Percentiles rank a stretch among this genome's conserved stretches.
These are phyloP conservation scores for Suhomyces kilbournensis DNA, from an alignment of 805 yeast genomes.

Conservation along the genomic window DNA sequence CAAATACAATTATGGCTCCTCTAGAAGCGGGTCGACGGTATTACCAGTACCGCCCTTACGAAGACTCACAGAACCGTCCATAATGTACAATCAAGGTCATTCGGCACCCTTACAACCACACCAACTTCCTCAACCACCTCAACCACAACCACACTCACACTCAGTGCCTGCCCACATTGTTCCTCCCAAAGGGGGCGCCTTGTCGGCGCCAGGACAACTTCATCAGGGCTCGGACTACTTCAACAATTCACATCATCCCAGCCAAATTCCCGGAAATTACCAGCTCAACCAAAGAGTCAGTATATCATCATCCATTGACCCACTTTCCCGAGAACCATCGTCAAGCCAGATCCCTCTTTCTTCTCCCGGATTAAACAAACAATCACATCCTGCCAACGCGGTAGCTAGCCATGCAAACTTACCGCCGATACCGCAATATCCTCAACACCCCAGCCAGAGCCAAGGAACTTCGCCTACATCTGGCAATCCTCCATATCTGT, in stretches of 20 bases:
- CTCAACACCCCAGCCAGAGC: background rate
- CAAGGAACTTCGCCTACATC: slow-evolving; percentile 2
- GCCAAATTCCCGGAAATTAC: slow-evolving; percentile 1
- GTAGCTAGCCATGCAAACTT: slow-evolving; percentile 1
- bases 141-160: slow-evolving; percentile 2
- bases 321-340: slow-evolving; percentile 2
- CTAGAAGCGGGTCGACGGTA: background rate
- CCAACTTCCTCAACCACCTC: background rate
- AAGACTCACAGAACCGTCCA: slow-evolving; percentile 14
- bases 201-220: slow-evolving; percentile 5
- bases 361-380: slow-evolving; percentile 2
- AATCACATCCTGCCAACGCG: background rate
- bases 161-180: background rate
- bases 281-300: slow-evolving; percentile 9
- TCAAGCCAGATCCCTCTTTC: background rate
- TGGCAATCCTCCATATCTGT: background rate
- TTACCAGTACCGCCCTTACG: slow-evolving; percentile 13
- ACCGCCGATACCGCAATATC: slow-evolving; percentile 3
- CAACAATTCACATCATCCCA: slow-evolving; percentile 3
- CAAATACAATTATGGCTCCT: slow-evolving; percentile 3
- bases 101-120: background rate
- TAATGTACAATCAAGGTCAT: slow-evolving; percentile 1
- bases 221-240: slow-evolving; percentile 4
- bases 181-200: background rate
- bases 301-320: slow-evolving; percentile 4